Evolutionary conservation across 805 yeast genomes (phyloP), one percentile per base, ranked within the genome.

Genomic region (baker's yeast (Saccharomyces cerevisiae)): DNA sequence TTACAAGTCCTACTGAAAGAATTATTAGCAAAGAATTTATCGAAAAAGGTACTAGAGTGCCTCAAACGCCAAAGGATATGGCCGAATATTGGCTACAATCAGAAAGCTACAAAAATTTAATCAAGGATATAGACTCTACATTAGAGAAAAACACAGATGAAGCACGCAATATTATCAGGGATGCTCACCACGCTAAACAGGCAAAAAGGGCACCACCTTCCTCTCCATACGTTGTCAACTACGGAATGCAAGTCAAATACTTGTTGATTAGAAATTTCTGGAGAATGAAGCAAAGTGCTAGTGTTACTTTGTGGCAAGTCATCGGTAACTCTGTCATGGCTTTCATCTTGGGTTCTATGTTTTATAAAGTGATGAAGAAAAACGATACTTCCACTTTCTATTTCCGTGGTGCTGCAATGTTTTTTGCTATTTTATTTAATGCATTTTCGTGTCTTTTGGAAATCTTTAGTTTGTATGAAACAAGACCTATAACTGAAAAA

Each of bases 1-100:
- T 84, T 11, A 83, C 90, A 9, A 85, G 83, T 65, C 87, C 89
- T 8, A 70, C 72, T 5, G 89, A 84, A 51, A 76, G 90, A 64
- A 58, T 64, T n/a, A 51, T 63, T 26, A 65, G 65, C 50, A 47
- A 53, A 48, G 68, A 66, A 1, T 69, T 61, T 55, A 64, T 79
- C 2, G 69, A 70, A 52, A 63, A 70, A 27, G 88, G 86, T 1
- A 60, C 71, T 46, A 66, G 65, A 53, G 83, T 84, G 24, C 94
- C 94, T 5, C 70, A 70, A 24, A 79, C 84, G 9, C 79, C 89
- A 0, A 75, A 72, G 27, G 88, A 85, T 61, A 85, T 86, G 75
- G 80, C 76, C 55, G 67, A 65, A 6, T 74, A 75, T 59, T 86
- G 91, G 92, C 62, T 66, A 47, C 63, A 71, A 1, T 82, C 88